Percentiles rank a stretch among this genome's conserved stretches.
These are phyloP conservation scores for Acanthamoeba castellanii DNA, from an alignment of 208 protist species.

Conservation along the genomic window DNA sequence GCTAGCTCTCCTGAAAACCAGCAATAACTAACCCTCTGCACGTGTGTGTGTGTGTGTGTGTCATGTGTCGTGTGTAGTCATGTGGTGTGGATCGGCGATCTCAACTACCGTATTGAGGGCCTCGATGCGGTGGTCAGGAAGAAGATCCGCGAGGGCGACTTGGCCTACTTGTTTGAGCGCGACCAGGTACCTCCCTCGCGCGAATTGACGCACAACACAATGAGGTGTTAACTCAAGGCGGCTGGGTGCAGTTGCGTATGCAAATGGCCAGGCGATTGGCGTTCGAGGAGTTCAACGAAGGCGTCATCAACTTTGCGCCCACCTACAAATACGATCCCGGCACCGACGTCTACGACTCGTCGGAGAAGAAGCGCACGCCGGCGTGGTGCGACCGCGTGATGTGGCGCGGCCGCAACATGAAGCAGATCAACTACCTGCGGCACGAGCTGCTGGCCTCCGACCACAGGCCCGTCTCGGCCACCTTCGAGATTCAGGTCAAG, in stretches of 20 bases:
- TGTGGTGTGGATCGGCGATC: slow-evolving; percentile 89
- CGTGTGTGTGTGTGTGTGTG: not conserved
- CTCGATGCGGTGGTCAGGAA: slow-evolving; percentile 80
- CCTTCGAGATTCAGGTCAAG: slow-evolving; percentile 79
- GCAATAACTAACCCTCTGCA: not conserved
- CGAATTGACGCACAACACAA: not conserved
- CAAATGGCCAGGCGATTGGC: slow-evolving; percentile 79
- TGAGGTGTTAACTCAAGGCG: not conserved
- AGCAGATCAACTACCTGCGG: slow-evolving; percentile 67
- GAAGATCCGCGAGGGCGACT: slow-evolving; percentile 81
- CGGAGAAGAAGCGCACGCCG: slow-evolving; percentile 79
- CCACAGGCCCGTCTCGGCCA: slow-evolving; percentile 82
- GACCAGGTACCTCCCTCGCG: slow-evolving; percentile 81
- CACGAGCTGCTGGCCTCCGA: slow-evolving; percentile 85
- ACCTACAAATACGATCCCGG: slow-evolving; percentile 92
- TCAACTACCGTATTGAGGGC: slow-evolving; percentile 89
- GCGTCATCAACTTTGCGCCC: slow-evolving; percentile 86
- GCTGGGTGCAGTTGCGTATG: slow-evolving; percentile 76
- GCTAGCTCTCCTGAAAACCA: not conserved
- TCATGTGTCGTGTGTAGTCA: slow-evolving; percentile 69
- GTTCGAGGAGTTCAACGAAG: slow-evolving; percentile 89
- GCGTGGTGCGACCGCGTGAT: slow-evolving; percentile 91
- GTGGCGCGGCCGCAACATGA: slow-evolving; percentile 77
- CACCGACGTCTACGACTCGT: slow-evolving; percentile 82
- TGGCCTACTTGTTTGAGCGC: slow-evolving; percentile 73